These are phyloP conservation scores for Rutstroemia sydowiana DNA, from an alignment of 2,329 filamentous ascomycete genomes.

Conservation along the genomic window DNA sequence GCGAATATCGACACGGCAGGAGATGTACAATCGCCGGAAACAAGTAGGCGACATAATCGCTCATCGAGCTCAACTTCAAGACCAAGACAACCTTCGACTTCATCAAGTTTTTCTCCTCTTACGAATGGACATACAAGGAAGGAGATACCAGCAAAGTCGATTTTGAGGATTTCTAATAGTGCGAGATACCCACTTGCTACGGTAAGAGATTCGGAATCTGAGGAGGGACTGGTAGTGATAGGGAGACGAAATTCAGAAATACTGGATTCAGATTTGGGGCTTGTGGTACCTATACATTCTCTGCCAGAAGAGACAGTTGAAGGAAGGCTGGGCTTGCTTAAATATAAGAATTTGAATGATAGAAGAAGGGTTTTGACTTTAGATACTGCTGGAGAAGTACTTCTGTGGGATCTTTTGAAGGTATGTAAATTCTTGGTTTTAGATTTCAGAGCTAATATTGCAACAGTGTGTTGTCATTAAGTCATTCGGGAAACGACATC, in stretches of 20 bases:
- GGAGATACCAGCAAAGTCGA: slow-evolving; percentile 68
- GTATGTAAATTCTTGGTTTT: slow-evolving; percentile 39
- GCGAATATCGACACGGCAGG: slow-evolving; percentile 71
- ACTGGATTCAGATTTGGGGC: slow-evolving; percentile 39
- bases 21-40: slow-evolving; percentile 58
- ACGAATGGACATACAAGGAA: slow-evolving; percentile 39
- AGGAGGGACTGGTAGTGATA: slow-evolving; percentile 45
- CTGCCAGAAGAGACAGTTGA: slow-evolving; percentile 77
- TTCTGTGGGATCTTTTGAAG: slow-evolving; percentile 89
- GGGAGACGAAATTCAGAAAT: no score
- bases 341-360: slow-evolving; percentile 87
- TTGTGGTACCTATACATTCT: slow-evolving; percentile 57
- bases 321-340: slow-evolving; percentile 90
- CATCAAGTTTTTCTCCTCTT: slow-evolving; percentile 31
- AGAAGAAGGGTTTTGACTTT: slow-evolving; percentile 80
- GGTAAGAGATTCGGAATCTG: slow-evolving; percentile 46
- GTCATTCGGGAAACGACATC: slow-evolving; percentile 88
- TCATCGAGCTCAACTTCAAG: slow-evolving; percentile 38
- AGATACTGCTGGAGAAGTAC: slow-evolving; percentile 89
- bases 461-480: slow-evolving; percentile 75
- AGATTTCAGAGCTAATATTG: slow-evolving; percentile 17
- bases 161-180: slow-evolving; percentile 78
- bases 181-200: slow-evolving; percentile 60
- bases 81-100: slow-evolving; percentile 32
- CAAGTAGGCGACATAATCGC: slow-evolving; percentile 41